Percentiles rank a stretch among this genome's conserved stretches.
Evolutionary conservation across 106 monocot species (phyloP).

Genomic region (Triglochin maritima): DNA sequence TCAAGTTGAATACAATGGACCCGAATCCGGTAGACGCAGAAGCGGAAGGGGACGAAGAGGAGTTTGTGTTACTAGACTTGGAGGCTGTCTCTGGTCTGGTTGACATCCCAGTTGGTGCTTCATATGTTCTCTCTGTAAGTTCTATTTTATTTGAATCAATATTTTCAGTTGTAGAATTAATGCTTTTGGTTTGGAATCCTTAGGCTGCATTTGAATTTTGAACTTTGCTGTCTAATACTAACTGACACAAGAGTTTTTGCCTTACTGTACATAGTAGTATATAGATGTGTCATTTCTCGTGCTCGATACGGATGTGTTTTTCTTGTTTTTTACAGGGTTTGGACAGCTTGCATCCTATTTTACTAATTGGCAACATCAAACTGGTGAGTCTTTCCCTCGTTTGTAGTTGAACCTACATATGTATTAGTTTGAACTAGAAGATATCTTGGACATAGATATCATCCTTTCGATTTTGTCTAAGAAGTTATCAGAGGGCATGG

Average conservation of each 20-base stretch:
- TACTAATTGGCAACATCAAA: conserved; percentile 11
- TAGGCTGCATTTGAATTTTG: not conserved
- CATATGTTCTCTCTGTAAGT: conserved; percentile 22
- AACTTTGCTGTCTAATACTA: not conserved
- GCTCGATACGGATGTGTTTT: not conserved
- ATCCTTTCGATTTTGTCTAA: not conserved
- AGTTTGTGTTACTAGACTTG: conserved; percentile 14
- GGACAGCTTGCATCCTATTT: conserved; percentile 16
- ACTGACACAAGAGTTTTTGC: not conserved
- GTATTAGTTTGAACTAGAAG: not conserved
- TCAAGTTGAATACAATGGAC: conserved; percentile 1
- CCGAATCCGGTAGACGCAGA: not conserved
- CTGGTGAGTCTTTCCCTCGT: conserved; percentile 7
- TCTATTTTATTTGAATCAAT: not conserved
- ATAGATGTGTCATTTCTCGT: not conserved
- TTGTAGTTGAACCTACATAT: not conserved
- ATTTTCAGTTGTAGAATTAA: not conserved
- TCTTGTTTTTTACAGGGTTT: conserved; percentile 10
- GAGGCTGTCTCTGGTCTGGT: conserved; percentile 7
- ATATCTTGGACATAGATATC: not conserved
- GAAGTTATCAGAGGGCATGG: too few species aligned
- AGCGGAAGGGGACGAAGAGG: conserved; percentile 6
- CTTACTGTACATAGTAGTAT: not conserved
- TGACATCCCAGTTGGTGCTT: conserved; percentile 6
- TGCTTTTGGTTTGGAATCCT: not conserved